Base-by-base conservation (phyloP, 2,329 filamentous ascomycete species). In the Dichotomopilus funicola region DNA sequence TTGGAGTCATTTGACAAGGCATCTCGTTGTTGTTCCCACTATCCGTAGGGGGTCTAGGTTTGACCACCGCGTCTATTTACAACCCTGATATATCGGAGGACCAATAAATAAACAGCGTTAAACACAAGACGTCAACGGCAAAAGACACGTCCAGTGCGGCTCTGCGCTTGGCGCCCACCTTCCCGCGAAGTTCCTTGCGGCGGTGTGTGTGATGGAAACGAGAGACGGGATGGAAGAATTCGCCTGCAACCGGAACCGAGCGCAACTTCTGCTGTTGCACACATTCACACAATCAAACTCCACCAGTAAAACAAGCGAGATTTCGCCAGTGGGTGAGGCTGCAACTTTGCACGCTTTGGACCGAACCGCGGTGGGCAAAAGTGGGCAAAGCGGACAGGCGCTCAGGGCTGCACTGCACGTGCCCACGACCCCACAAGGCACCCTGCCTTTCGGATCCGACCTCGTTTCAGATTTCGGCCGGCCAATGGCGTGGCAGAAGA, bases 391-490 rank as follows among this genome's bases (percentile, higher is more conserved):
- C 19, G 19, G 19, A 27, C 19, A 27, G 19, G 19, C 19, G 19
- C 19, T 27, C 19, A 27, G 19, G 19, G 19, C 19, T 27, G 19
- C 19, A 27, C 19, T 27, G 19, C 19, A 27, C 19, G 19, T 27
- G 19, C 19, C 19, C 19, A 27, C 19, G 19, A 27, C 19, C 9
- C 13, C 53, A 41, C 42, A 45, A 38, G 1, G 37, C 36, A 45
- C 46, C 3, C 52, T 45, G 44, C 49, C 31, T 34, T 2, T 51
- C 12, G 49, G 52, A 45, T 49, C 36, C 33, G 40, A 51, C 19
- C 50, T 56, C 27, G 57, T 59, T 59, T 59, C 57, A 59, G 54
- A 38, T 59, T 43, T 42, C 3, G 12, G 9, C 13, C 31, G 54
- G 38, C 57, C 53, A 53, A 55, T 51, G 36, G 52, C 34, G 36